Conservation (phyloP, 345 rosid species). For the Brassica incana region DNA sequence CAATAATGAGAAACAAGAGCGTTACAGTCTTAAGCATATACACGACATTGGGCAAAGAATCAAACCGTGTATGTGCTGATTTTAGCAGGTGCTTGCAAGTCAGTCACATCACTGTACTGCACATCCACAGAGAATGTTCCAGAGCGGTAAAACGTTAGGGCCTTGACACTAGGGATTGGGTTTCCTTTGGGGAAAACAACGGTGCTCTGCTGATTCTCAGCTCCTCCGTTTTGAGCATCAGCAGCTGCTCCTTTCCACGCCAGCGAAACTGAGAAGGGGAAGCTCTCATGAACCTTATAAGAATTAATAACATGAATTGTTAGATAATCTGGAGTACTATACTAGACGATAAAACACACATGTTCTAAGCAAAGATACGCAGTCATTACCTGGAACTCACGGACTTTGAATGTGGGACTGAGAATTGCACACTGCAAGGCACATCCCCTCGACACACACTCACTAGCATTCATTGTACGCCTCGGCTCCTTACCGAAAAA, state of each 20-base stretch:
- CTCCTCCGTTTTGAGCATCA: constrained; percentile 59
- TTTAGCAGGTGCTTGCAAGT: constrained; percentile 67
- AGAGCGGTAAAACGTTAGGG: constrained; percentile 75
- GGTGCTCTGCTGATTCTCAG: constrained; percentile 74
- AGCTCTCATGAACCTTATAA: constrained; percentile 77
- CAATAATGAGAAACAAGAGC: constrained; percentile 28
- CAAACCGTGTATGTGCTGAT: constrained; percentile 82
- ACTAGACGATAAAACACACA: not conserved
- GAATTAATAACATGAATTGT: not conserved
- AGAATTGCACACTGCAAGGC: constrained; percentile 97
- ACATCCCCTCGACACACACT: constrained; percentile 88
- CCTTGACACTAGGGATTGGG: constrained; percentile 80
- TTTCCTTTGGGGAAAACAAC: constrained; percentile 88
- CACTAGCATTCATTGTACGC: constrained; percentile 97
- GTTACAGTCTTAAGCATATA: constrained; percentile 3
- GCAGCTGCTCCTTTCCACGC: constrained; percentile 81
- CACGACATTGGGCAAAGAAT: not conserved
- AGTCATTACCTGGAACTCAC: constrained; percentile 81
- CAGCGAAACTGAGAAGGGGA: constrained; percentile 73
- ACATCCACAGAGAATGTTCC: constrained; percentile 80
- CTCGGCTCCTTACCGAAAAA: constrained; percentile 98
- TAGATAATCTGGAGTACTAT: constrained; percentile 5
- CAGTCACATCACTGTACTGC: constrained; percentile 63
- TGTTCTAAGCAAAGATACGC: not conserved
- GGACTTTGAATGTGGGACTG: constrained; percentile 95